Base-by-base conservation (phyloP, 257 asterid species). In the Capsicum baccatum region DNA sequence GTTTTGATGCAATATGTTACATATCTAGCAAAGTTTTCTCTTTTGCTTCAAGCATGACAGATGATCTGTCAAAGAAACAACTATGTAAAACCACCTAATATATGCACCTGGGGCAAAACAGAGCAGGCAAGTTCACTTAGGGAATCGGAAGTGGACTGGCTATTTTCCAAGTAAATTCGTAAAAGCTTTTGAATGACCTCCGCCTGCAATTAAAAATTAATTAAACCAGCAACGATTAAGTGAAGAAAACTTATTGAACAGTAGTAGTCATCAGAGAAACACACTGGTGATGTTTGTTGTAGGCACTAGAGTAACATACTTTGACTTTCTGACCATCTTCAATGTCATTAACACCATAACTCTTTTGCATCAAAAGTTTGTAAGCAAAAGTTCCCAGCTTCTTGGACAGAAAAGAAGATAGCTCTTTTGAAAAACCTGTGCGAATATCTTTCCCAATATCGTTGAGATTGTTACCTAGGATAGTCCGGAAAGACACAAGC, bases 181-280 rank as follows among this genome's bases (percentile, higher is more conserved):
- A 94, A 96, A 84, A 93, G 89, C 91, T 88, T 94, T 86, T 94
- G 97, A 87, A 94, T 85, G 85, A 94, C 88, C 85, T 94, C 95
- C 79, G 97, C 97, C 98, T 94, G 92, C 90, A 90, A 68, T 52
- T 83, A 70, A 35, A 76, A 52, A 26, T 52, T 15, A 52, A 76
- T 76, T 48, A 76, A 33, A 76, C 48, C 54, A 76, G 16, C 81
- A 76, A 76, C 26, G 47, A 48, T 47, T 16, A 71, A 44, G 33
- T 71, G 26, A 76, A 76, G 48, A 76, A 14, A 52, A 52, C n/a
- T 71, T 76, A 26, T 76, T 76, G 81, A 21, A 76, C 15, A 2
- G 81, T 52, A 52, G 48, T 63, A 21, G 81, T 54, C 63, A 52
- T 76, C 44, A 14, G 26, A 76, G 81, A 26, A 76, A 76, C 63